Base-by-base conservation (phyloP, 257 asterid genomes). In the Solanum pinnatisectum region DNA sequence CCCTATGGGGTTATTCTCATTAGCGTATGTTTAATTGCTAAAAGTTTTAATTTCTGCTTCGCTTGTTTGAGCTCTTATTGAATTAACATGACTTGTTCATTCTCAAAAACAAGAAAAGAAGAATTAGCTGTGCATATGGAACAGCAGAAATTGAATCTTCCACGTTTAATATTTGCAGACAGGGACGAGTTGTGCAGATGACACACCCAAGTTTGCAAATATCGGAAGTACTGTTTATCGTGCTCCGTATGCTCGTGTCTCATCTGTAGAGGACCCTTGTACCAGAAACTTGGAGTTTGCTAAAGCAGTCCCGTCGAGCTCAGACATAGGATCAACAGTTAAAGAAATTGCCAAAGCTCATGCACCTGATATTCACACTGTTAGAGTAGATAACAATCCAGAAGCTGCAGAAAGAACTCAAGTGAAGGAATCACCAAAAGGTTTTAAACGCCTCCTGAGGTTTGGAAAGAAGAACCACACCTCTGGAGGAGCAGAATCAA, bases 401-500 rank as follows among this genome's bases (percentile, higher is more conserved):
- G 94, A 87, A 85, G 89, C 87, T 84, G 76, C 92, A 2, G 98
- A 91, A 90, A 94, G 92, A 91, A 72, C 88, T 70, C 91, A 85
- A 46, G 91, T 88, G 78, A 97, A 95, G 92, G 98, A 96, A 88
- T 85, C 96, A 85, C 89, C 98, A 35, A 97, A 92, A 92, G 99
- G 98, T 60, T 89, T 97, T 60, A 93, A 91, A 89, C 94, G 96
- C 85, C 95, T 97, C 85, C 86, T 97, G 93, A 97, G 87, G 92
- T 97, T 97, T 88, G 98, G 95, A 88, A 97, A 96, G 93, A 97
- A 96, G 94, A 95, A 89, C 90, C 93, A 90, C 35, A 89, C 90
- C 83, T 92, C 98, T 44, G 89, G 96, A 87, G 92, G 89, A 39
- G 95, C 91, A 73, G 96, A 95, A 89, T 92, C 96, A 35, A 97